Evolutionary conservation across 2,329 filamentous ascomycete genomes (phyloP), one percentile per base, ranked within the genome.

Genomic region (Microsporum canis): DNA sequence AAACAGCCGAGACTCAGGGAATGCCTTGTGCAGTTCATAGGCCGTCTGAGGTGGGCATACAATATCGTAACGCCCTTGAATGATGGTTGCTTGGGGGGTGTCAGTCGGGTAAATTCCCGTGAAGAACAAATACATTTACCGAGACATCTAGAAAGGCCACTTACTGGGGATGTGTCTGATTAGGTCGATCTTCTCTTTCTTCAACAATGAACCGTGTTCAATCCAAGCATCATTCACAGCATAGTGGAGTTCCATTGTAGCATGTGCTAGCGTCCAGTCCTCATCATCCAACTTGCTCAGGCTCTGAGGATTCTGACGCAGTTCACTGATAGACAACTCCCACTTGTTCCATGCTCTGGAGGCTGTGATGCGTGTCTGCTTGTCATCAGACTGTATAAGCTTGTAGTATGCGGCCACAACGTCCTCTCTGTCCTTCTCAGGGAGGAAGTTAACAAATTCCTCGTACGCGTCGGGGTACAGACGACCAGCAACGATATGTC

Each of bases 211-310:
- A 0, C 73, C 75, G 12, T 78, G 75, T 56, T 72, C 69, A 65
- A 79, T 65, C 68, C 71, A 79, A 12, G 70, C 73, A 34, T 68
- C 68, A 64, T 78, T 73, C 17, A 71, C 68, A 64, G 76, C 76
- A 66, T 76, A 79, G 63, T 79, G 76, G 23, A 68, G 67, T 63
- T 78, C 76, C 57, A 77, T 72, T 39, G 73, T 65, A 7, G 77
- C 77, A 65, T 77, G 74, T 23, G 73, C 58, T 63, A 73, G 57
- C n/a, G 57, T 59, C 69, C 66, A 70, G 6, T 63, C 61, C 0
- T 71, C 69, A 63, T 75, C 69, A 17, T 72, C 68, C 23, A 75
- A 63, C 31, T 65, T 64, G 3, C 63, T 60, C 27, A 72, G 59
- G 1, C 58, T 65, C 0, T 58, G 62, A 2, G 62, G 62, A 33